phyloP scores from a whole-genome alignment of 2,329 filamentous ascomycete genomes.

The Aspergillus ochraceus region DNA sequence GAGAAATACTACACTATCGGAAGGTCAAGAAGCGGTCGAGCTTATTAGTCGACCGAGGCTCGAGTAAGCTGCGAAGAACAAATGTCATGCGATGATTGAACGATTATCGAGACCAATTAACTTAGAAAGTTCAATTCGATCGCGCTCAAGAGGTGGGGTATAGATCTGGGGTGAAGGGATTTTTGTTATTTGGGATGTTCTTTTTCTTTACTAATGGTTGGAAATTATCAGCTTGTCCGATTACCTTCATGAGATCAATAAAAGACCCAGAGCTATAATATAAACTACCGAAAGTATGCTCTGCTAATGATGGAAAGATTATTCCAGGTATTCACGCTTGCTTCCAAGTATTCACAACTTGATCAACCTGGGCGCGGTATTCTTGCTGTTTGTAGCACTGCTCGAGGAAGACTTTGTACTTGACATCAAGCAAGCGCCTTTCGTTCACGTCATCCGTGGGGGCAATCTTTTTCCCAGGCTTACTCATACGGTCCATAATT shows the following conservation, averaged over 20 bases:
- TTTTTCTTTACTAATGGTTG: background rate
- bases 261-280: too few relatives aligned
- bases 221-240: background rate
- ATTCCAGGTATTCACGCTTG: slow-evolving; percentile 1
- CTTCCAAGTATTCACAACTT: slow-evolving; percentile 50
- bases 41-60: slow-evolving; percentile 25
- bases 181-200: background rate
- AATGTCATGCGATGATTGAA: background rate
- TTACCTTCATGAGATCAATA: background rate
- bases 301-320: too few relatives aligned
- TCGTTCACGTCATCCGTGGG: slow-evolving; percentile 71
- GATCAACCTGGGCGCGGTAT: slow-evolving; percentile 78
- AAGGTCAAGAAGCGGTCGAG: slow-evolving; percentile 34
- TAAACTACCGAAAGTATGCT: too few relatives aligned
- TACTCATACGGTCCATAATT: slow-evolving; percentile 98
- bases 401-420: slow-evolving; percentile 95
- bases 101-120: background rate
- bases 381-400: slow-evolving; percentile 82
- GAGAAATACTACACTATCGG: slow-evolving; percentile 47
- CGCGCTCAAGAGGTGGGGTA: background rate
- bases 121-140: background rate
- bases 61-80: background rate
- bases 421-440: slow-evolving; percentile 77
- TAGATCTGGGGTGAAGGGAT: background rate
- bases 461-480: slow-evolving; percentile 80